A percentile compares a stretch with the other conserved stretches of the same genome.
Evolutionary conservation across 345 rosid genomes (phyloP).

Genomic region (Boechera retrofracta): DNA sequence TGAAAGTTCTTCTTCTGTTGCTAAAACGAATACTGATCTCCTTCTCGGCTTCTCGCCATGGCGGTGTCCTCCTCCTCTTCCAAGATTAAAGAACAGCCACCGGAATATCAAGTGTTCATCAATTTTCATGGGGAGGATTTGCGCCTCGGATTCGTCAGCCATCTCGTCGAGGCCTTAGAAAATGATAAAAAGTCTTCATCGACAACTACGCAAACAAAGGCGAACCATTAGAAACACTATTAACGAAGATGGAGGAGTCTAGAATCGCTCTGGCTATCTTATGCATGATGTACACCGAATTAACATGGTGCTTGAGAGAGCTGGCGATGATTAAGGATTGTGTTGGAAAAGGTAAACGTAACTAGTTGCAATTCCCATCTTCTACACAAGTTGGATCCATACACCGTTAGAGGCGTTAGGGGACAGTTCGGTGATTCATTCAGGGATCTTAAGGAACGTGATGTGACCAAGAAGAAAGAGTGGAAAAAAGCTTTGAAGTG

Average conservation of each 20-base stretch:
- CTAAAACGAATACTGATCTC: too few relatives aligned
- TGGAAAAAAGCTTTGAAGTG: constrained; percentile 28
- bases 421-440: constrained; percentile 21
- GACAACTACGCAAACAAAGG: constrained; percentile 1
- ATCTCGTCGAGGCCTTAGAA: constrained; percentile 16
- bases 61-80: neutral
- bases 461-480: neutral
- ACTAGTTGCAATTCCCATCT: constrained; percentile 17
- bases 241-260: neutral
- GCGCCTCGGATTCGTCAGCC: constrained; percentile 25
- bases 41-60: neutral
- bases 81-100: neutral
- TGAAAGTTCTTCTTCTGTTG: too few relatives aligned
- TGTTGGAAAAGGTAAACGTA: neutral
- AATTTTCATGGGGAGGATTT: constrained; percentile 34
- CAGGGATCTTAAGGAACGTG: neutral
- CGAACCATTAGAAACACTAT: neutral
- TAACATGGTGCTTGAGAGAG: constrained; percentile 27
- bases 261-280: constrained; percentile 7
- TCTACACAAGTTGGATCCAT: neutral
- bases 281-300: neutral
- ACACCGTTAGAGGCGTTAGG: neutral
- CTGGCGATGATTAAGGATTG: neutral
- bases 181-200: neutral
- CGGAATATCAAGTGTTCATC: constrained; percentile 34